These are phyloP conservation scores for Alloascoidea hylecoeti DNA, from an alignment of 805 yeast genomes.

Conservation along the genomic window DNA sequence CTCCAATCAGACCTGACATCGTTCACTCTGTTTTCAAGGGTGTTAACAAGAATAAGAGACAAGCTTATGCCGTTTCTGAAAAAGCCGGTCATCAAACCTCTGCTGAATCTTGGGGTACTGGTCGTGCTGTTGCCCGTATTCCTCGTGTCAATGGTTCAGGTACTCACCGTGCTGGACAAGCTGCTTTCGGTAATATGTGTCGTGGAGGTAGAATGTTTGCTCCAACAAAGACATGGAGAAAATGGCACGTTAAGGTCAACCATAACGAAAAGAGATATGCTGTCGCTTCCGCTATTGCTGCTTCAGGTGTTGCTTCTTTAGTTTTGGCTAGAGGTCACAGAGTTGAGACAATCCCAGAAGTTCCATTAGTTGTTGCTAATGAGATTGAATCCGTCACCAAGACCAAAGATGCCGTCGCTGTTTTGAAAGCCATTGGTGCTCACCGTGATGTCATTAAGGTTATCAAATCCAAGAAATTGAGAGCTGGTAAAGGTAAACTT, in stretches of 20 bases:
- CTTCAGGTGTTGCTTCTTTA: slow-evolving; percentile 94
- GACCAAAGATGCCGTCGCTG: slow-evolving; percentile 98
- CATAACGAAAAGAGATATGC: slow-evolving; percentile 99
- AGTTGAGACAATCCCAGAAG: slow-evolving; percentile 95
- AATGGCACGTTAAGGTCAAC: slow-evolving; percentile 99
- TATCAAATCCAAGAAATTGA: slow-evolving; percentile 93
- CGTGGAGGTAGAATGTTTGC: slow-evolving; percentile 99
- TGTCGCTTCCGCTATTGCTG: slow-evolving; percentile 99
- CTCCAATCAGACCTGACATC: slow-evolving; percentile 99
- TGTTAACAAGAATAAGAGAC: slow-evolving; percentile 99
- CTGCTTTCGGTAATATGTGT: slow-evolving; percentile 99
- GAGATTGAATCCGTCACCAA: slow-evolving; percentile 86
- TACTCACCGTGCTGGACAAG: slow-evolving; percentile 99
- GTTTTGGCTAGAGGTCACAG: slow-evolving; percentile 99
- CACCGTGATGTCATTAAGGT: slow-evolving; percentile 97
- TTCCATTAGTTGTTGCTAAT: slow-evolving; percentile 92
- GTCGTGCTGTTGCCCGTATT: slow-evolving; percentile 99
- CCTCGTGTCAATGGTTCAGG: slow-evolving; percentile 99
- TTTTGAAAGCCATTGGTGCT: slow-evolving; percentile 97
- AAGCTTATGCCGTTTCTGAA: slow-evolving; percentile 98
- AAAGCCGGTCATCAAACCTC: slow-evolving; percentile 99
- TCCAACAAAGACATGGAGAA: slow-evolving; percentile 99
- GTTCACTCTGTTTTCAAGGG: slow-evolving; percentile 98
- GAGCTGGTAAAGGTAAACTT: slow-evolving; percentile 99
- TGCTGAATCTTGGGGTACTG: slow-evolving; percentile 99